phyloP scores from a whole-genome alignment of 2,329 filamentous ascomycete genomes.

The Penicillium palitans region DNA sequence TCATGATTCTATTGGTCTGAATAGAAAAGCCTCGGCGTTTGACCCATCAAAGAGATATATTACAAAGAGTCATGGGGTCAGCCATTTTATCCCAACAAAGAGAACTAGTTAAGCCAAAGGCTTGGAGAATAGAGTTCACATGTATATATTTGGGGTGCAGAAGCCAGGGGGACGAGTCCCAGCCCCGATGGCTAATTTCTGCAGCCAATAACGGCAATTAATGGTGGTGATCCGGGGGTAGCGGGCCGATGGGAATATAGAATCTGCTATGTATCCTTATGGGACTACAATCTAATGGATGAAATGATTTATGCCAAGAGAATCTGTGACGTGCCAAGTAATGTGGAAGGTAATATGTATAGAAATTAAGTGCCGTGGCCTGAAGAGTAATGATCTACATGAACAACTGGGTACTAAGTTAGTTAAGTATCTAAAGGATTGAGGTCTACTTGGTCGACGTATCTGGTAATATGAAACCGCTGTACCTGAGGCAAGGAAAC shows the following conservation, averaged over 20 bases:
- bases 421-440: background rate
- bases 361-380: constrained; percentile 21
- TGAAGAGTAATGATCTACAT: constrained; percentile 32
- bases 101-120: background rate
- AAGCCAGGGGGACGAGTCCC: background rate
- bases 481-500: background rate
- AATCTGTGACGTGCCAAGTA: constrained; percentile 18
- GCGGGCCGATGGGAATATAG: constrained; percentile 19
- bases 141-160: background rate
- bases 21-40: background rate
- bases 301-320: constrained; percentile 9
- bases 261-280: background rate
- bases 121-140: background rate
- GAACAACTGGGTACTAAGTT: background rate
- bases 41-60: background rate
- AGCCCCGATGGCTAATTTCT: constrained; percentile 2
- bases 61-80: background rate
- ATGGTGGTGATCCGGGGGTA: constrained; percentile 18
- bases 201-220: constrained; percentile 4
- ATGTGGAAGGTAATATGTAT: background rate
- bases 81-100: background rate
- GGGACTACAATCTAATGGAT: too few relatives aligned
- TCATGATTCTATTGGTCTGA: background rate
- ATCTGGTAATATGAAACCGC: background rate
- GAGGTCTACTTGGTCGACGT: background rate